Evolutionary conservation across 2,329 filamentous ascomycete species (phyloP).

Genomic region (Aaosphaeria arxii): DNA sequence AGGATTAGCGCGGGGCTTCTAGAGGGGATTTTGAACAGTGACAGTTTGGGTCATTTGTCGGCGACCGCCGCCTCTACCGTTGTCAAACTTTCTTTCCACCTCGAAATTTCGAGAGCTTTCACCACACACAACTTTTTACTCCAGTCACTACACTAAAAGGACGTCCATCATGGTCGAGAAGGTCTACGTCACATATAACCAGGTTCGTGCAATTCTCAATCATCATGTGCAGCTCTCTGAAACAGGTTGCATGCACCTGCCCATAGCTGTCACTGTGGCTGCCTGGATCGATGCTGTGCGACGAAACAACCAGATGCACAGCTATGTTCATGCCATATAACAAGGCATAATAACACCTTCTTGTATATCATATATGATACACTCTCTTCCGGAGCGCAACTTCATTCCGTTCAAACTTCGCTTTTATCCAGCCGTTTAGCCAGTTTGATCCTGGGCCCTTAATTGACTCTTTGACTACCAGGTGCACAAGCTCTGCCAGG

Average conservation of each 20-base stretch:
- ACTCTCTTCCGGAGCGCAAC: neutral
- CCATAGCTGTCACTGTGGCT: neutral
- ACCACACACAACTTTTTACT: neutral
- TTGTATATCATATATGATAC: neutral
- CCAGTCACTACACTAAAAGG: neutral
- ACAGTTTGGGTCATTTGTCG: neutral
- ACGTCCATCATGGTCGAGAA: constrained; percentile 38
- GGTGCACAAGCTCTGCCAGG: constrained; percentile 97
- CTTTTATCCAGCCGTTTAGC: constrained; percentile 5
- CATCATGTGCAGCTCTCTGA: constrained; percentile 4
- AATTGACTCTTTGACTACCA: constrained; percentile 39
- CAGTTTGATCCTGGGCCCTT: neutral
- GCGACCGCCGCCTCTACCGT: constrained; percentile 2
- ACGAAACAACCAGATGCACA: neutral
- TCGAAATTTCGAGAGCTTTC: constrained; percentile 13
- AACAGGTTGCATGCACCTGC: neutral
- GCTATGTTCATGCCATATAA: neutral
- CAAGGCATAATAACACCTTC: neutral
- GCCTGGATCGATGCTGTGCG: neutral
- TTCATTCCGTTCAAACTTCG: neutral
- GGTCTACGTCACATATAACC: constrained; percentile 43
- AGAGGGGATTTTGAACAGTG: too few species aligned
- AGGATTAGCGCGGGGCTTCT: constrained; percentile 8
- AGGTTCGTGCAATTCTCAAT: constrained; percentile 26
- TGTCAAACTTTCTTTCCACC: constrained; percentile 2